Evolutionary conservation across 139 green algal genomes (phyloP), one percentile per base, ranked within the genome.

Genomic region (Nannochloris sp.): DNA sequence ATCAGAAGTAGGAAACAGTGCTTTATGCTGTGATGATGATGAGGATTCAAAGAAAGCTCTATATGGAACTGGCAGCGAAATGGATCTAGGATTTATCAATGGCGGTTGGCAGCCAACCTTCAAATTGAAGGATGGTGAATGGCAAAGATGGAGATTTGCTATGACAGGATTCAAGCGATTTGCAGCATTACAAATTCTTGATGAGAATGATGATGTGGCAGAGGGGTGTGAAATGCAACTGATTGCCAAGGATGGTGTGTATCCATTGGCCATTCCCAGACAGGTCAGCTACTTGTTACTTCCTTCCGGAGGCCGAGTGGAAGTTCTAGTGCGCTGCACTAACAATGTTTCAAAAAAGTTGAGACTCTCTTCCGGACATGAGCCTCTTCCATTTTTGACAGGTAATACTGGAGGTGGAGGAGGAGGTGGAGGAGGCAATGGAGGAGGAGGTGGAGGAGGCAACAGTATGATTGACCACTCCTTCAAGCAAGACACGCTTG

Each of bases 201-300:
- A 29, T 40, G 50, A 58, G 50, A 58, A 19, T 37, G 23, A 58
- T 36, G 21, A 29, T 34, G 21, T 34, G 12, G 23, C 19, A 16
- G 23, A 58, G 1, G 50, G 25, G 12, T 58, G 50, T 58, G 50
- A 58, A 12, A 58, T 58, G 23, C 19, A 58, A 58, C 19, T 58
- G 5, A 36, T 58, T 29, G 50, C 50, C 23, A 58, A 58, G 23
- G 50, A 58, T 40, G 50, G 50, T n/a, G 50, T 58, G 50, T 58
- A 58, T 58, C 50, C 19, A 31, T n/a, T 58, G 21, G 12, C 12
- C 5, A 29, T 58, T 36, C 50, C 50, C 19, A 19, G 50, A 34
- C 50, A 31, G 12, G 25, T 58, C 50, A 34, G 25, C 10, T 34
- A 58, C 8, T 15, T 58, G 14, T 29, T 58, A 8, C 15, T 58